Conservation (phyloP, 257 asterid genomes). For the Ligustrum vulgare region DNA sequence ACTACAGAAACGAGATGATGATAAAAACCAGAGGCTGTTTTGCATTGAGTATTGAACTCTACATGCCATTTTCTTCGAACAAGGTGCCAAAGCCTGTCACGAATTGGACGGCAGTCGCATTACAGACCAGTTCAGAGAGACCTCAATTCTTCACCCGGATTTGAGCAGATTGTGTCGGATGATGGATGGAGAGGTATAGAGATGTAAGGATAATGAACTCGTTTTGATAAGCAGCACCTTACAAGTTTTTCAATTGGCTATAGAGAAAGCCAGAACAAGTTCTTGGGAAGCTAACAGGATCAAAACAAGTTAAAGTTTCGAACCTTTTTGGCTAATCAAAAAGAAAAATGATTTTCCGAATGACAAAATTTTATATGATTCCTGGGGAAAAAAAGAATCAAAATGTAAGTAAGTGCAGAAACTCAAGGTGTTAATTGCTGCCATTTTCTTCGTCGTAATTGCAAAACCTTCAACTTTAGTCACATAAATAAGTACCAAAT, state of each 20-base stretch:
- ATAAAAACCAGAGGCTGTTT: constrained; percentile 48
- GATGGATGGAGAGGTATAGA: background rate
- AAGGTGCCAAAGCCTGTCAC: background rate
- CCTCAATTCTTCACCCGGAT: background rate
- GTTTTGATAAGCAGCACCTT: background rate
- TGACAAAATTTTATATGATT: background rate
- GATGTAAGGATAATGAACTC: background rate
- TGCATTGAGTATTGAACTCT: constrained; percentile 62
- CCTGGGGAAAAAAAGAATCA: background rate
- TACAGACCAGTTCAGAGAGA: background rate
- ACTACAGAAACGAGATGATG: constrained; percentile 27
- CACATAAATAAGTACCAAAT: background rate
- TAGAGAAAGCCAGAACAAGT: background rate
- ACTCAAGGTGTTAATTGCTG: background rate
- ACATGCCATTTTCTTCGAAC: constrained; percentile 44
- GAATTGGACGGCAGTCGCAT: background rate
- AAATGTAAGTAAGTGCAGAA: background rate
- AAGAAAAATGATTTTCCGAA: background rate
- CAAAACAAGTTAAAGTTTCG: background rate
- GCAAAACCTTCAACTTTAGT: background rate
- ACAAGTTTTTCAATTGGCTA: background rate
- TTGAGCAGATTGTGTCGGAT: background rate
- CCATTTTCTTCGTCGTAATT: background rate
- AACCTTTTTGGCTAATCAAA: background rate
- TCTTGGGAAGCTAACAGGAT: background rate